These are phyloP conservation scores for Stephania cephalantha DNA, from an alignment of 164 flowering plant genomes.

Conservation along the genomic window DNA sequence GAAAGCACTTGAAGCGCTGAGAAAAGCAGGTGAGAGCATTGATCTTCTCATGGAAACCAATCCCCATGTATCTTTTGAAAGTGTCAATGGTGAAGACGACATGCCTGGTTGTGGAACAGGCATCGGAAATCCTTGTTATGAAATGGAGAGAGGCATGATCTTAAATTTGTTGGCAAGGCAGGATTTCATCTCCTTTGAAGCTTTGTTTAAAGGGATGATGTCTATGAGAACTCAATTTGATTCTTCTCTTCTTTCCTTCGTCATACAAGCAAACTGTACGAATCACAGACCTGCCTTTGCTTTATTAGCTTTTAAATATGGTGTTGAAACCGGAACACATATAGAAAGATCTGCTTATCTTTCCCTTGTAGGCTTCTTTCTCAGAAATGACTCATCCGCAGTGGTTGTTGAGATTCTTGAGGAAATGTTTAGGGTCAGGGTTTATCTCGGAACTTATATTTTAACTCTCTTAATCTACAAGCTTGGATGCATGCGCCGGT, in stretches of 20 bases:
- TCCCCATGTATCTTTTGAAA: slow-evolving; percentile 48
- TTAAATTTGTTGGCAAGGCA: slow-evolving; percentile 35
- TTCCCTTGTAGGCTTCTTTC: slow-evolving; percentile 45
- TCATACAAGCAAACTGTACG: slow-evolving; percentile 42
- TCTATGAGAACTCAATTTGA: slow-evolving; percentile 31
- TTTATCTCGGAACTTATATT: slow-evolving; percentile 47
- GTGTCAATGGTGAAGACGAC: slow-evolving; percentile 15
- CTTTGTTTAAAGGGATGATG: slow-evolving; percentile 33
- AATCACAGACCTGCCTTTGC: slow-evolving; percentile 41
- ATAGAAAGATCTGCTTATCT: slow-evolving; percentile 51
- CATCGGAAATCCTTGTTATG: background rate
- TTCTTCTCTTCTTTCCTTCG: slow-evolving; percentile 33
- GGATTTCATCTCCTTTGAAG: slow-evolving; percentile 52
- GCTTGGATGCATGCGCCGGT: slow-evolving; percentile 53
- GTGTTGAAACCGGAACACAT: slow-evolving; percentile 34
- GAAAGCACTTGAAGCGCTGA: slow-evolving; percentile 46
- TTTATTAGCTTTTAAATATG: slow-evolving; percentile 49
- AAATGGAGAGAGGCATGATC: slow-evolving; percentile 37
- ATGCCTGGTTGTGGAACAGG: slow-evolving; percentile 2
- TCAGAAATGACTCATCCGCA: slow-evolving; percentile 36
- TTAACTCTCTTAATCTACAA: slow-evolving; percentile 48
- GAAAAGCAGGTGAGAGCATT: slow-evolving; percentile 48
- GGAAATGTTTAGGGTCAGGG: slow-evolving; percentile 43
- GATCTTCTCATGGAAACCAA: slow-evolving; percentile 60
- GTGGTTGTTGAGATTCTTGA: slow-evolving; percentile 44